phyloP scores from a whole-genome alignment of 148 eudicot species.

The Dianthus caryophyllus region DNA sequence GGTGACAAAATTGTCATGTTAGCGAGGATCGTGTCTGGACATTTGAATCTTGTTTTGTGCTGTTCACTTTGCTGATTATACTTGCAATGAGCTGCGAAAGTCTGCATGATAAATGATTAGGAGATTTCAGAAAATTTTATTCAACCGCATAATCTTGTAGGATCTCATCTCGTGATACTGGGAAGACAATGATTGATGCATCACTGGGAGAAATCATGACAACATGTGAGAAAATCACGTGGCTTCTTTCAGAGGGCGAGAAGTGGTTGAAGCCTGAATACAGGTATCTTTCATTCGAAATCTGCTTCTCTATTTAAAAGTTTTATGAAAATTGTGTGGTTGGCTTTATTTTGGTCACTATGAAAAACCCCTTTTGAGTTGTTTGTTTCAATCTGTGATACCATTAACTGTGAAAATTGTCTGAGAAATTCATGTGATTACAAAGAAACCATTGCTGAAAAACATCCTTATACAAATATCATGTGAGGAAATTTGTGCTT shows the following conservation, averaged over 20 bases:
- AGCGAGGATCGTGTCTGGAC: background rate
- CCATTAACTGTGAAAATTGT: constrained; percentile 1
- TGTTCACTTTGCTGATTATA: constrained; percentile 11
- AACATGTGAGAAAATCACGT: constrained; percentile 92
- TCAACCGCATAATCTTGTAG: constrained; percentile 30
- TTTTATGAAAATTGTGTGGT: background rate
- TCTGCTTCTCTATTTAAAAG: background rate
- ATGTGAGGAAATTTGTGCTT: background rate
- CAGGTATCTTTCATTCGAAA: constrained; percentile 41
- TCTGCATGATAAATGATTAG: constrained; percentile 3
- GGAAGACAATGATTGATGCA: constrained; percentile 99
- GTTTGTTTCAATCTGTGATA: background rate
- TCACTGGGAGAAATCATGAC: constrained; percentile 99
- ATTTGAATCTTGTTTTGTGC: background rate
- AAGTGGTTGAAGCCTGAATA: constrained; percentile 95
- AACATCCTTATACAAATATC: background rate
- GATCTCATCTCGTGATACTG: constrained; percentile 99
- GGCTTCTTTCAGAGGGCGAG: constrained; percentile 99
- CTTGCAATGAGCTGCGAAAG: background rate
- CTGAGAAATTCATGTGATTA: background rate
- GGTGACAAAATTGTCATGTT: constrained; percentile 8
- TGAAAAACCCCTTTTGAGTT: background rate
- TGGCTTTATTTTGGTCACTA: background rate
- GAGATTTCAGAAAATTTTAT: background rate
- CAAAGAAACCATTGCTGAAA: background rate